These are phyloP conservation scores for Yarrowia yakushimensis DNA, from an alignment of 805 yeast species.

Conservation along the genomic window DNA sequence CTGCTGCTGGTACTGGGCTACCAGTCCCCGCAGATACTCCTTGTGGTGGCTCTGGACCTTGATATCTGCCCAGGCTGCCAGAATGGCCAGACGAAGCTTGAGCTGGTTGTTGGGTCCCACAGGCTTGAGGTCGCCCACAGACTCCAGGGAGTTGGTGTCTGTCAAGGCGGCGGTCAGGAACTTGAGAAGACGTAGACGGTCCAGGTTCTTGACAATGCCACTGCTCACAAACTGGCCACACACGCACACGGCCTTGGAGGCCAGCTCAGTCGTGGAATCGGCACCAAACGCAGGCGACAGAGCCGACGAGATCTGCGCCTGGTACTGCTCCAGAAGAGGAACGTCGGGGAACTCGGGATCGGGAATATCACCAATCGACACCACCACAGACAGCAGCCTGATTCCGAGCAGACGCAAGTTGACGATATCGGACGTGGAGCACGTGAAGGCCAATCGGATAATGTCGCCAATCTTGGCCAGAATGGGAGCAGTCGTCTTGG, in stretches of 20 bases:
- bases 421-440: constrained; percentile 68
- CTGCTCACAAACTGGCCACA: constrained; percentile 71
- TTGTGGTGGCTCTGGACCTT: constrained; percentile 33
- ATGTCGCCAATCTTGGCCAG: constrained; percentile 48
- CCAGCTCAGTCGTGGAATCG: constrained; percentile 69
- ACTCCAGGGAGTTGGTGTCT: constrained; percentile 41
- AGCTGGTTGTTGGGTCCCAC: constrained; percentile 39
- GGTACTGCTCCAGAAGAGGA: constrained; percentile 81
- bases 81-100: constrained; percentile 39
- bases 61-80: constrained; percentile 45
- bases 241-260: constrained; percentile 72
- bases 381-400: constrained; percentile 57
- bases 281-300: constrained; percentile 77
- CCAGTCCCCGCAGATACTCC: constrained; percentile 40
- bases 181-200: constrained; percentile 55
- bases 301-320: constrained; percentile 90
- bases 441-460: constrained; percentile 72
- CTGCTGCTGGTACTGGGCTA: constrained; percentile 51
- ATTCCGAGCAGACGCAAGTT: constrained; percentile 64
- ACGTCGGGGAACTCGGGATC: constrained; percentile 73
- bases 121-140: constrained; percentile 42
- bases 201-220: constrained; percentile 48
- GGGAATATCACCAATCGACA: constrained; percentile 53
- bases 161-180: constrained; percentile 59
- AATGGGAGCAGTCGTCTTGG: constrained; percentile 31